Evolutionary conservation across 2,329 filamentous ascomycete genomes (phyloP).

Genomic region (Acrodontium crateriforme): DNA sequence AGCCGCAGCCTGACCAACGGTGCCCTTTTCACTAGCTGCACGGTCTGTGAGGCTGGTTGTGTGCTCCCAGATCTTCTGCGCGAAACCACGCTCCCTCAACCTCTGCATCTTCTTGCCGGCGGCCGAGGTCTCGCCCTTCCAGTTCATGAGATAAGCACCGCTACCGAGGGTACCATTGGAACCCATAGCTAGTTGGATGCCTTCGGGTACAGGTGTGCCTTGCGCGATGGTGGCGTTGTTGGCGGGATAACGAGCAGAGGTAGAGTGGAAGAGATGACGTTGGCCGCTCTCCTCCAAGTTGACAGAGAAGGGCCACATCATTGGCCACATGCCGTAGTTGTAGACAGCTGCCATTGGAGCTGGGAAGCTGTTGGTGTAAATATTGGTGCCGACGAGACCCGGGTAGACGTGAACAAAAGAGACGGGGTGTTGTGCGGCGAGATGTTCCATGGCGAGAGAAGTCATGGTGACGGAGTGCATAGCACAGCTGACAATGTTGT

Average conservation of each 20-base stretch:
- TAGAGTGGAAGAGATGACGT: constrained; percentile 6
- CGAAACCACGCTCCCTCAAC: constrained; percentile 5
- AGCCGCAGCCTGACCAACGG: too few relatives aligned
- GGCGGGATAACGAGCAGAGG: constrained; percentile 4
- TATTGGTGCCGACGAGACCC: constrained; percentile 11
- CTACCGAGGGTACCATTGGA: constrained; percentile 7
- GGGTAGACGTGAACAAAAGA: constrained; percentile 11
- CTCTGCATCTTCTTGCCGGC: constrained; percentile 2
- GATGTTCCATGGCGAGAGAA: constrained; percentile 11
- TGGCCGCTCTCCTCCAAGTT: constrained; percentile 7
- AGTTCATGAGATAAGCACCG: constrained; percentile 8
- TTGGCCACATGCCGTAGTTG: constrained; percentile 8
- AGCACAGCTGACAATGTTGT: constrained; percentile 6
- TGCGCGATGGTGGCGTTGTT: neutral
- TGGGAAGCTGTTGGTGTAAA: constrained; percentile 5
- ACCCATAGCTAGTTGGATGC: neutral
- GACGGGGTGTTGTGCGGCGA: constrained; percentile 8
- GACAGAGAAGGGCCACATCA: constrained; percentile 3
- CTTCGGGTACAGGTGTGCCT: neutral
- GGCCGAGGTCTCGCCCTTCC: constrained; percentile 5
- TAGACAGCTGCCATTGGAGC: too few relatives aligned
- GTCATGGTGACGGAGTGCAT: constrained; percentile 10
- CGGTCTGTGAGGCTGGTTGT: too few relatives aligned
- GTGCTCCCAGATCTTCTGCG: constrained; percentile 5
- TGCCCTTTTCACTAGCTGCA: too few relatives aligned